Evolutionary conservation across 2,329 filamentous ascomycete genomes (phyloP).

Genomic region (Fusarium sp.): DNA sequence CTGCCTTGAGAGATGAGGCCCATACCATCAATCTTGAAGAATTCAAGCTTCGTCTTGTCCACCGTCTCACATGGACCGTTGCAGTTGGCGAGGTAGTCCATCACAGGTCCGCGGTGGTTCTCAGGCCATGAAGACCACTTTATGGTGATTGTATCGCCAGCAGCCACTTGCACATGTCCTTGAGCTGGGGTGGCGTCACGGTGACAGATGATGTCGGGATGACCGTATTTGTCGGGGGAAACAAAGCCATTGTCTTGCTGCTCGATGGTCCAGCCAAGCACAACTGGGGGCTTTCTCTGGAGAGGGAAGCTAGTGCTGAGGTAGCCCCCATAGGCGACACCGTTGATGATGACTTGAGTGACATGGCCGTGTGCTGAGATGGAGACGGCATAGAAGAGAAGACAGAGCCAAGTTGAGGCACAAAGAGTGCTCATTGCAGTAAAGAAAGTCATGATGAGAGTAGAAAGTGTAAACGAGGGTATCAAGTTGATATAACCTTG

Average conservation of each 20-base stretch:
- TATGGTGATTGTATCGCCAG: constrained; percentile 59
- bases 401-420: constrained; percentile 15
- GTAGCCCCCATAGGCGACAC: constrained; percentile 57
- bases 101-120: constrained; percentile 60
- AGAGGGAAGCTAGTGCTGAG: constrained; percentile 53
- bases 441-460: constrained; percentile 14
- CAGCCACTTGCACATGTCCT: constrained; percentile 55
- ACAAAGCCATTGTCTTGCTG: constrained; percentile 61
- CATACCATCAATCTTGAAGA: constrained; percentile 60
- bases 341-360: constrained; percentile 56
- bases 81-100: constrained; percentile 60
- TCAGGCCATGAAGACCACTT: constrained; percentile 63
- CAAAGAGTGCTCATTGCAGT: constrained; percentile 14
- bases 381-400: constrained; percentile 16
- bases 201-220: constrained; percentile 63
- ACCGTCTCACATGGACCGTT: constrained; percentile 56
- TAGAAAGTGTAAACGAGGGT: constrained; percentile 23
- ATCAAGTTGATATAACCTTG: constrained; percentile 12
- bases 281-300: constrained; percentile 50
- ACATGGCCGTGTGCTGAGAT: constrained; percentile 57
- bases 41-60: constrained; percentile 57
- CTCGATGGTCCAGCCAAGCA: constrained; percentile 56
- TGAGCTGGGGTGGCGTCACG: constrained; percentile 54
- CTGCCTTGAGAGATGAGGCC: constrained; percentile 52
- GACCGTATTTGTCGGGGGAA: constrained; percentile 56